A percentile compares a stretch with the other conserved stretches of the same genome.
Conservation (phyloP, 23 red algal genomes). For the Cyanidiococcus yangmingshanensis region DNA sequence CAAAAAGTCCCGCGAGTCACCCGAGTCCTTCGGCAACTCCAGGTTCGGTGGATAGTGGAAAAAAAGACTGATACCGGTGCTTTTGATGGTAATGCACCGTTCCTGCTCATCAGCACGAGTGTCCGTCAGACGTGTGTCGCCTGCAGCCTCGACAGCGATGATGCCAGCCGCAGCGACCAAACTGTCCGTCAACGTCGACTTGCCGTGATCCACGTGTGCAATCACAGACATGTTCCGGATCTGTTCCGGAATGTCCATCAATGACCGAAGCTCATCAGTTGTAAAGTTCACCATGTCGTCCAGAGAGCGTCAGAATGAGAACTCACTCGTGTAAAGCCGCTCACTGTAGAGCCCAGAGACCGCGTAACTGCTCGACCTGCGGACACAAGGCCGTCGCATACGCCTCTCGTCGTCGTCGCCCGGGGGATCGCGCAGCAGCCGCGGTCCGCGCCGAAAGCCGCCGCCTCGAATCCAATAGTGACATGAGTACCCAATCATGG, state of each 20-base stretch:
- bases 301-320: background rate
- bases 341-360: no score
- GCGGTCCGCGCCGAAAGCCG: no score
- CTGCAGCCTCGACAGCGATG: constrained; percentile 81
- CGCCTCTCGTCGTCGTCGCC: no score
- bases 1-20: constrained; percentile 67
- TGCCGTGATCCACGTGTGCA: constrained; percentile 99
- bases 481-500: no score
- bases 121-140: constrained; percentile 93
- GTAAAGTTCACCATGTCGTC: constrained; percentile 92
- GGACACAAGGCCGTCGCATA: no score
- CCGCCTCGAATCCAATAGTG: no score
- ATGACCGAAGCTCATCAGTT: constrained; percentile 89
- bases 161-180: constrained; percentile 97
- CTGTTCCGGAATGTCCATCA: constrained; percentile 92
- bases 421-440: no score
- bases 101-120: constrained; percentile 98
- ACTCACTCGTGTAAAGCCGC: no score
- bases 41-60: constrained; percentile 71
- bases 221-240: constrained; percentile 99
- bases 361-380: no score
- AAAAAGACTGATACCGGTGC: constrained; percentile 92
- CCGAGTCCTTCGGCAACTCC: constrained; percentile 75
- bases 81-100: constrained; percentile 99
- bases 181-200: constrained; percentile 96